Evolutionary conservation across 768 basidiomycete genomes (phyloP).

Genomic region (Mycena kentingensis): DNA sequence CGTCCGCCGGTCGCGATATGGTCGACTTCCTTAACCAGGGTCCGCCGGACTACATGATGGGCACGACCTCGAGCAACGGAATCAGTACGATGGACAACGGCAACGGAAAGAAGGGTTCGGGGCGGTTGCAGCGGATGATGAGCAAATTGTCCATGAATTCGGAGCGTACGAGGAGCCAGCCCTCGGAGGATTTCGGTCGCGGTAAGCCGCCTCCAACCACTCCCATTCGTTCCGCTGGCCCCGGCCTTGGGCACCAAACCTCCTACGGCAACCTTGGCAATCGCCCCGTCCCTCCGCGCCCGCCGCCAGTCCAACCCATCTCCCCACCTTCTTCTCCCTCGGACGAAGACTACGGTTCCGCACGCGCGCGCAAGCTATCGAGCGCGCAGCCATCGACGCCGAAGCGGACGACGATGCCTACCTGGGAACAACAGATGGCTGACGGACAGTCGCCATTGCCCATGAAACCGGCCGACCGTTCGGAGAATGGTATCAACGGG

Average conservation of each 20-base stretch:
- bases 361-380: conserved; percentile 32
- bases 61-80: conserved; percentile 39
- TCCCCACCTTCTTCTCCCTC: conserved; percentile 52
- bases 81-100: conserved; percentile 38
- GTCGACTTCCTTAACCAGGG: conserved; percentile 62
- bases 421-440: conserved; percentile 28
- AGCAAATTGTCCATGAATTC: conserved; percentile 64
- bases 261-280: conserved; percentile 52
- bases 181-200: conserved; percentile 21
- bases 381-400: conserved; percentile 30
- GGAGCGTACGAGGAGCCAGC: conserved; percentile 36
- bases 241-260: conserved; percentile 15
- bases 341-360: conserved; percentile 37
- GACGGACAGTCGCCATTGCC: conserved; percentile 11
- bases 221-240: conserved; percentile 23
- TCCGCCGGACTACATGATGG: conserved; percentile 45
- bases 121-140: conserved; percentile 80
- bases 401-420: conserved; percentile 31
- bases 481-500: conserved; percentile 2
- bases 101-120: conserved; percentile 47
- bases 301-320: conserved; percentile 40
- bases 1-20: conserved; percentile 49
- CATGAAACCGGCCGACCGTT: conserved; percentile 5
- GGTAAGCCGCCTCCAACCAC: conserved; percentile 32
- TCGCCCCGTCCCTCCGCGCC: conserved; percentile 62